phyloP scores from a whole-genome alignment of 2,329 filamentous ascomycete genomes.

The Dactylella cylindrospora region DNA sequence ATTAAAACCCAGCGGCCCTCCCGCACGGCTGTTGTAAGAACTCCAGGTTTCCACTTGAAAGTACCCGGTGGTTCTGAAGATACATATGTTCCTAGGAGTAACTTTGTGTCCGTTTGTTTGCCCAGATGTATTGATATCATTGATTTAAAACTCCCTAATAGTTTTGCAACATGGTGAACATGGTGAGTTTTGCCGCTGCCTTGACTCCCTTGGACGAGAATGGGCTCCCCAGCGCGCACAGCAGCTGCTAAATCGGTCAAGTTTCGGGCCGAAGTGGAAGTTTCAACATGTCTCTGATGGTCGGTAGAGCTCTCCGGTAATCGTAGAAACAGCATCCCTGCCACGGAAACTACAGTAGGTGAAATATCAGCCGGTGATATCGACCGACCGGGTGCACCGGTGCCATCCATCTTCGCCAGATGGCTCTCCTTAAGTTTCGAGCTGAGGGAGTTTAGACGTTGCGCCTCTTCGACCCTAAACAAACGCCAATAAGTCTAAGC shows the following conservation, averaged over 20 bases:
- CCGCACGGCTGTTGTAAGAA: constrained; percentile 87
- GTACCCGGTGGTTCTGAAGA: constrained; percentile 78
- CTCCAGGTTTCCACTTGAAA: constrained; percentile 88
- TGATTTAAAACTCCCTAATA: constrained; percentile 73
- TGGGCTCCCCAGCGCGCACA: constrained; percentile 68
- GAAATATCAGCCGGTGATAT: constrained; percentile 28
- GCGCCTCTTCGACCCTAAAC: constrained; percentile 27
- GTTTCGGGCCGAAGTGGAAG: constrained; percentile 71
- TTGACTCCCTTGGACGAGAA: constrained; percentile 78
- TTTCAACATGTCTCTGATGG: constrained; percentile 64
- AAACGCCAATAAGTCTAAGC: not conserved
- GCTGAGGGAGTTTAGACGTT: constrained; percentile 21
- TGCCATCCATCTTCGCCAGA: no score
- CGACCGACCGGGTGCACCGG: constrained; percentile 1
- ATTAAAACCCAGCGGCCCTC: constrained; percentile 97
- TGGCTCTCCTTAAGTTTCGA: no score
- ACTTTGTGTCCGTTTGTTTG: constrained; percentile 96
- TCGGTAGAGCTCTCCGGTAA: constrained; percentile 62
- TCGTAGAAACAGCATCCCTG: constrained; percentile 23
- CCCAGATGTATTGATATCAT: constrained; percentile 96
- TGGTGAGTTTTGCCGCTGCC: constrained; percentile 90
- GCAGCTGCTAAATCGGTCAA: constrained; percentile 68
- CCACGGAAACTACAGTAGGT: constrained; percentile 11
- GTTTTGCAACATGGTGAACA: constrained; percentile 76
- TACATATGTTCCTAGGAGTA: constrained; percentile 90